A percentile compares a stretch with the other conserved stretches of the same genome.
phyloP scores from a whole-genome alignment of 2,329 filamentous ascomycete species.

The Metarhizium brunneum region DNA sequence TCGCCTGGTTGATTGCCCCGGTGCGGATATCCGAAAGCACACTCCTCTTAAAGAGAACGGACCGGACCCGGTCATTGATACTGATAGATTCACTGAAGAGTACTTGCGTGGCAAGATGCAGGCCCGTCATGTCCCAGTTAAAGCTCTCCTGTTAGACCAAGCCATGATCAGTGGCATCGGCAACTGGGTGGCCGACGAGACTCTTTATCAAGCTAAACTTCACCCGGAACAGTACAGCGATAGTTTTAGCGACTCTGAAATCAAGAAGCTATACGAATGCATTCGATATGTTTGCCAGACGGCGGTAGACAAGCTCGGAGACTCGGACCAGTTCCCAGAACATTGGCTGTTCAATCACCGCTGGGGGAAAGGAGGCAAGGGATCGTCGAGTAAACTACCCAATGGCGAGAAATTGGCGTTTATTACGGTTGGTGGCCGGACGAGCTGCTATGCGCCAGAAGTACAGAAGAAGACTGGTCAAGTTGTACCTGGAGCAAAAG shows the following conservation, averaged over 20 bases:
- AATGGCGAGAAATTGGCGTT: conserved; percentile 80
- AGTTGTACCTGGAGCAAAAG: conserved; percentile 32
- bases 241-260: conserved; percentile 63
- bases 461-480: conserved; percentile 70
- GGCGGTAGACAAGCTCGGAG: conserved; percentile 68
- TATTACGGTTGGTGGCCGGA: conserved; percentile 82
- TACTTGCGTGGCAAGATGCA: conserved; percentile 66
- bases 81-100: conserved; percentile 62
- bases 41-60: conserved; percentile 85
- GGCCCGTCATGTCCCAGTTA: conserved; percentile 76
- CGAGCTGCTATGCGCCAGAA: conserved; percentile 77
- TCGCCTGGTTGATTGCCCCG: conserved; percentile 72
- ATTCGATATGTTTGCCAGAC: conserved; percentile 73
- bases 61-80: conserved; percentile 82
- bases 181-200: conserved; percentile 95
- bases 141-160: conserved; percentile 83
- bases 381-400: conserved; percentile 56
- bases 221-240: conserved; percentile 93
- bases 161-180: conserved; percentile 84
- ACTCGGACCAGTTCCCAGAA: conserved; percentile 75
- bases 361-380: conserved; percentile 85
- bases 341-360: conserved; percentile 84
- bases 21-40: conserved; percentile 62
- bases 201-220: conserved; percentile 78
- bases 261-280: conserved; percentile 60